Evolutionary conservation across 2,329 filamentous ascomycete species (phyloP).

Genomic region (Talaromyces piceae): DNA sequence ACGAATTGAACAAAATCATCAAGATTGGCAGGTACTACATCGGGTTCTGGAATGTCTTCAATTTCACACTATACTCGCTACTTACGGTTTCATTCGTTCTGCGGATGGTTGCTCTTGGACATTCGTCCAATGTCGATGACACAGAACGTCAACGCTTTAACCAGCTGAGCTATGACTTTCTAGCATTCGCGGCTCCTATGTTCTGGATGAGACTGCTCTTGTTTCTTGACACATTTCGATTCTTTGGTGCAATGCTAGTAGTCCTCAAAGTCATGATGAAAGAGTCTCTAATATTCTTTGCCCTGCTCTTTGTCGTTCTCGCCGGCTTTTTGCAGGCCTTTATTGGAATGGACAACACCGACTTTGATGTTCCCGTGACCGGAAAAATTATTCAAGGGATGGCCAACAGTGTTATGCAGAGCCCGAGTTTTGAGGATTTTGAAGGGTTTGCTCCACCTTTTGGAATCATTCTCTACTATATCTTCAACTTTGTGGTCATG

Average conservation of each 20-base stretch:
- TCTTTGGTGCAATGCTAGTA: slow-evolving; percentile 97
- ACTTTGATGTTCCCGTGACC: slow-evolving; percentile 54
- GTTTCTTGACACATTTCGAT: slow-evolving; percentile 86
- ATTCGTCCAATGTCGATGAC: slow-evolving; percentile 46
- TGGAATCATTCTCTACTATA: slow-evolving; percentile 90
- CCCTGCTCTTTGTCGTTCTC: slow-evolving; percentile 74
- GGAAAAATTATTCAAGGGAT: slow-evolving; percentile 49
- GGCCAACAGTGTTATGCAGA: slow-evolving; percentile 83
- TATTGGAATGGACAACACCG: slow-evolving; percentile 77
- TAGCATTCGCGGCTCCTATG: slow-evolving; percentile 89
- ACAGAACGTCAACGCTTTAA: slow-evolving; percentile 58
- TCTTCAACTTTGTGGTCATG: slow-evolving; percentile 97
- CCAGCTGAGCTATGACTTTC: slow-evolving; percentile 81
- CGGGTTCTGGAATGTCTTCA: slow-evolving; percentile 96
- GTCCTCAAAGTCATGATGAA: slow-evolving; percentile 95
- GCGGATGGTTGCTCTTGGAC: slow-evolving; percentile 68
- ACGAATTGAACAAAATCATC: slow-evolving; percentile 83
- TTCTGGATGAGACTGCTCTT: slow-evolving; percentile 92
- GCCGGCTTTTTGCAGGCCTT: slow-evolving; percentile 82
- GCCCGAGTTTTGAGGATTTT: slow-evolving; percentile 82
- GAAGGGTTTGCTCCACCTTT: slow-evolving; percentile 89
- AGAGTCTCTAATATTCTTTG: slow-evolving; percentile 93
- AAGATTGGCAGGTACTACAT: slow-evolving; percentile 89
- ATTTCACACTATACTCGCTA: slow-evolving; percentile 70
- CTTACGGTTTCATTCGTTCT: slow-evolving; percentile 71